phyloP scores from a whole-genome alignment of 75 land plant genomes.

The Larix kaempferi region DNA sequence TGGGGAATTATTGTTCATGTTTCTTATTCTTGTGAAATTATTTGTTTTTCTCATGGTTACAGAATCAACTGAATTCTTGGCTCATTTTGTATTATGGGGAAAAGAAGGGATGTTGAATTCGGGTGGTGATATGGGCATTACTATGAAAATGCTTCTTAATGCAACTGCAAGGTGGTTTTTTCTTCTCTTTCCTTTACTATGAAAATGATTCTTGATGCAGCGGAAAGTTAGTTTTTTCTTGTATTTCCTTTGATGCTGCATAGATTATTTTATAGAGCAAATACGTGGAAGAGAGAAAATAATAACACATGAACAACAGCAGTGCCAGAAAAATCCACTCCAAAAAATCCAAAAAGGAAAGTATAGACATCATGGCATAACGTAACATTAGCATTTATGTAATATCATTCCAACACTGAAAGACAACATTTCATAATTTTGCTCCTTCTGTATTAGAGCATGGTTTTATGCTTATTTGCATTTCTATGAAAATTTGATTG shows the following conservation, averaged over 20 bases:
- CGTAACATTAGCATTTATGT: too few relatives aligned
- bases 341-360: too few relatives aligned
- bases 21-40: conserved; percentile 7
- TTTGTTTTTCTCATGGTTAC: conserved; percentile 13
- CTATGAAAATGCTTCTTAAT: conserved; percentile 83
- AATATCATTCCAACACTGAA: too few relatives aligned
- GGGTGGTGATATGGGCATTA: conserved; percentile 62
- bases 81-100: conserved; percentile 72
- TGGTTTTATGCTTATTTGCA: background rate
- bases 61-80: conserved; percentile 96
- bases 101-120: conserved; percentile 68
- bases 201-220: too few relatives aligned
- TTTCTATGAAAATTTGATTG: background rate
- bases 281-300: too few relatives aligned
- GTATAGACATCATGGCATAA: too few relatives aligned
- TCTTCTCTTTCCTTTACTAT: background rate
- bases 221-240: too few relatives aligned
- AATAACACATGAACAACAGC: too few relatives aligned
- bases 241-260: background rate
- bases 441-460: background rate
- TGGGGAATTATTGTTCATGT: background rate
- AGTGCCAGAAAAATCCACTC: too few relatives aligned
- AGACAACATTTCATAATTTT: background rate
- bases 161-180: conserved; percentile 73
- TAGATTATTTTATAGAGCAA: background rate